Percentiles rank a stretch among this genome's conserved stretches.
Evolutionary conservation across 345 rosid genomes (phyloP).

Genomic region (Moringa oleifera): DNA sequence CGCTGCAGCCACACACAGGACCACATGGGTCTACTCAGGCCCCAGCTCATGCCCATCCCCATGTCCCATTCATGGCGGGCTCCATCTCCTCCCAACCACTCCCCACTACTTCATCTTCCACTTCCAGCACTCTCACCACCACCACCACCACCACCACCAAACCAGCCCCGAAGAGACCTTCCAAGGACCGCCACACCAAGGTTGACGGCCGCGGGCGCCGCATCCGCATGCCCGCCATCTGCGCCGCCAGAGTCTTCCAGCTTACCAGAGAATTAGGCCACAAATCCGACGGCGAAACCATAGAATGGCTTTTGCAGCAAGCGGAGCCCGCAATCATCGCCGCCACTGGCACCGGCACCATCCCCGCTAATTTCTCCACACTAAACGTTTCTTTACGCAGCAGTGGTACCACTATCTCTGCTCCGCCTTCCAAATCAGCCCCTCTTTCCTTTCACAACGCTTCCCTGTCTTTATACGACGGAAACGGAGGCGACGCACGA

Average conservation of each 20-base stretch:
- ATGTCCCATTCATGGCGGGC: conserved; percentile 44
- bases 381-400: conserved; percentile 15
- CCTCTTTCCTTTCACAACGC: not conserved
- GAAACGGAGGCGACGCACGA: not conserved
- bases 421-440: conserved; percentile 13
- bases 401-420: conserved; percentile 6
- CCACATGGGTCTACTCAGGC: conserved; percentile 28
- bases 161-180: conserved; percentile 11
- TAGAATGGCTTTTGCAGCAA: conserved; percentile 17
- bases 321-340: conserved; percentile 23
- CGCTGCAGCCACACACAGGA: conserved; percentile 30
- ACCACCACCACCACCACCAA: not conserved
- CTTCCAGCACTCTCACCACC: no score
- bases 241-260: conserved; percentile 24
- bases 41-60: conserved; percentile 21
- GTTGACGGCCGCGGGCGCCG: conserved; percentile 24
- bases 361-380: conserved; percentile 19
- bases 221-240: conserved; percentile 24
- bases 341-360: conserved; percentile 21
- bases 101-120: no score
- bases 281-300: conserved; percentile 23
- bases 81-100: conserved; percentile 32
- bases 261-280: conserved; percentile 18
- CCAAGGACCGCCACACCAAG: conserved; percentile 23
- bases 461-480: not conserved